Evolutionary conservation across 2,329 filamentous ascomycete genomes (phyloP).

Genomic region (Epichloe elymi): DNA sequence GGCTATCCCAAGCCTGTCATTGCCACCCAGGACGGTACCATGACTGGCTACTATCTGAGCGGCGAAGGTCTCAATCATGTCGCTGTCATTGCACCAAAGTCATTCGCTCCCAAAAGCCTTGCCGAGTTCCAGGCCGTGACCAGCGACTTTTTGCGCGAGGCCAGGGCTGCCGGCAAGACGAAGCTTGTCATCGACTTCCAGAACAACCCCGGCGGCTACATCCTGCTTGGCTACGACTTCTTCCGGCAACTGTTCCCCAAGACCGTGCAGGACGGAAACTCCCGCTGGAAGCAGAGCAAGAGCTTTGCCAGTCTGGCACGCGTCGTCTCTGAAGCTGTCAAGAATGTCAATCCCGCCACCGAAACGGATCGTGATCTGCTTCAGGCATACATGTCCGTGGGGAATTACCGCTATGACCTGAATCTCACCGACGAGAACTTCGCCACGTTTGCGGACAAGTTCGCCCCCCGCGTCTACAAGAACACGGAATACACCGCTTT

Average conservation of each 20-base stretch:
- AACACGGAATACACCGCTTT: conserved; percentile 40
- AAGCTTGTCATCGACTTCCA: conserved; percentile 37
- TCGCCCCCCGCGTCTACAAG: conserved; percentile 25
- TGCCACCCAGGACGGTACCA: conserved; percentile 10
- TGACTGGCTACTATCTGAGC: conserved; percentile 21
- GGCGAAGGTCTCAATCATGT: conserved; percentile 22
- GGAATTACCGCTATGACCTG: conserved; percentile 38
- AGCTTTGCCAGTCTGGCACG: conserved; percentile 31
- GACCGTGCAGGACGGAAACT: conserved; percentile 24
- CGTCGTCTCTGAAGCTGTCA: conserved; percentile 29
- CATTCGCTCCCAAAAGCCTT: conserved; percentile 15
- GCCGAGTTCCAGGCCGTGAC: conserved; percentile 23
- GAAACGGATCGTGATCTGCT: conserved; percentile 21
- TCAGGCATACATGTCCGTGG: conserved; percentile 33
- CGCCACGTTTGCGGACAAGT: conserved; percentile 32
- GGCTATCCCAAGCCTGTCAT: conserved; percentile 19
- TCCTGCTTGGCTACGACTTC: conserved; percentile 48
- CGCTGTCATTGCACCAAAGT: conserved; percentile 14
- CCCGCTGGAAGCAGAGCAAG: conserved; percentile 24
- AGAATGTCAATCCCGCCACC: conserved; percentile 31
- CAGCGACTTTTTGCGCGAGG: conserved; percentile 23
- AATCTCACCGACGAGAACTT: conserved; percentile 35
- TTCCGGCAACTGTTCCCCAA: conserved; percentile 41
- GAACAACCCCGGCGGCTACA: conserved; percentile 42
- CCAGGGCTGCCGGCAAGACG: conserved; percentile 35